phyloP scores from a whole-genome alignment of 192 early-diverging fungal species.

The Coemansia sp. region DNA sequence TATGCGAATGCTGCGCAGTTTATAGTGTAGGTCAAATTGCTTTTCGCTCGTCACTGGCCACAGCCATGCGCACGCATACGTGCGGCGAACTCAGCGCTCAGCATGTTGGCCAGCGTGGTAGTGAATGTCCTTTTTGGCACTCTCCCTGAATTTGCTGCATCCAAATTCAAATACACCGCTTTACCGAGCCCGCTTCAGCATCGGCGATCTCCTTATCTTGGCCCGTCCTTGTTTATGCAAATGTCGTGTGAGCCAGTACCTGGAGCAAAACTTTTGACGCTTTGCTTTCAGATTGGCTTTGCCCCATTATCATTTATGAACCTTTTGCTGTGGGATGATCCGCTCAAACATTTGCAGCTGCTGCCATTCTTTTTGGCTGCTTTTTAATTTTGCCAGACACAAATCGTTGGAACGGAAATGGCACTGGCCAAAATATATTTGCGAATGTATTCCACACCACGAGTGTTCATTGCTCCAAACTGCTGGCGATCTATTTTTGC shows the following conservation, averaged over 20 bases:
- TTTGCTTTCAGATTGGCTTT: neutral
- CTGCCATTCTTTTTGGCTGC: neutral
- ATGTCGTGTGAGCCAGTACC: neutral
- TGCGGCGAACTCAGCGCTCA: constrained; percentile 66
- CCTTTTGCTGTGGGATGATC: too few species aligned
- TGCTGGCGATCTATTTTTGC: too few species aligned
- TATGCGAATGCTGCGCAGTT: neutral
- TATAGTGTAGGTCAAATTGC: neutral
- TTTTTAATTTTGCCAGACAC: neutral
- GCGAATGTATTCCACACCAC: neutral
- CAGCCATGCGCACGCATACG: constrained; percentile 67
- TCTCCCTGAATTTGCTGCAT: constrained; percentile 4
- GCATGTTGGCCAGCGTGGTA: constrained; percentile 62
- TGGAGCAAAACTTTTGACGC: neutral
- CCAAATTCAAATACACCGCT: neutral
- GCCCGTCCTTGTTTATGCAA: neutral
- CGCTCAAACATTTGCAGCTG: neutral
- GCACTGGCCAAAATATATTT: neutral
- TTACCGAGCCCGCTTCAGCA: neutral
- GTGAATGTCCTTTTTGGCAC: neutral
- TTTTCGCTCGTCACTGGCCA: constrained; percentile 18
- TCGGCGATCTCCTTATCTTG: neutral
- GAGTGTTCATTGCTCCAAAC: neutral
- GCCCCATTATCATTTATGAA: too few species aligned
- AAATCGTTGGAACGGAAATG: neutral